Base-by-base conservation (phyloP, 129 eudicot genomes). In the Calendula officinalis region DNA sequence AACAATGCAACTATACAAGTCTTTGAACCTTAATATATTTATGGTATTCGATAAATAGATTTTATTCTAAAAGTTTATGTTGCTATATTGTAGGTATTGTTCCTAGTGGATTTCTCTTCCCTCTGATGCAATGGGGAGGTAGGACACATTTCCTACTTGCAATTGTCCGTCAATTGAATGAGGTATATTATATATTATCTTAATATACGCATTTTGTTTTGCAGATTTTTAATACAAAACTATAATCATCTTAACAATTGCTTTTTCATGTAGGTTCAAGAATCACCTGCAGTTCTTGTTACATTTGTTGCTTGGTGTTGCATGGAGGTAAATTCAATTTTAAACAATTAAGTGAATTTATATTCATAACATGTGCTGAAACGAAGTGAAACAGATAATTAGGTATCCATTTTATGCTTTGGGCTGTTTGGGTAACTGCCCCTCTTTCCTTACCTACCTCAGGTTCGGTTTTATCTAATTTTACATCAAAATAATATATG, bases 101-200 rank as follows among this genome's bases (percentile, higher is more conserved):
- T 67, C 96, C 98, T 15, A 88, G 86, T 75, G 98, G 98, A 70
- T 79, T 81, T 56, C 45, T 85, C 70, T 63, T 81, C 49, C 98
- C 98, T 56, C 82, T 92, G 49, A 78, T 88, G 96, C 98, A 92
- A 70, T 92, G 96, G 98, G 89, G 95, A 66, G 98, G 96, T 65
- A 85, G 91, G 84, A 67, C 79, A 59, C 96, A 92, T 79, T 78
- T 79, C 39, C 69, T 83, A 63, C 52, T 92, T 13, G 95, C 95
- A 45, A 75, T 92, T 68, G 95, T 84, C 53, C 79, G 81, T 16
- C 76, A 61, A 40, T 64, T 92, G 53, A 17, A 66, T 37, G 91
- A 85, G 98, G 98, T 92, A 27, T 42, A 54, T 38, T 92, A 27
- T 42, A 54, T 38, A 9, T 16, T 75, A 63, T 22, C 47, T 44